Conservation (phyloP, 2,329 filamentous ascomycete species). For the Hymenoscyphus linearis region DNA sequence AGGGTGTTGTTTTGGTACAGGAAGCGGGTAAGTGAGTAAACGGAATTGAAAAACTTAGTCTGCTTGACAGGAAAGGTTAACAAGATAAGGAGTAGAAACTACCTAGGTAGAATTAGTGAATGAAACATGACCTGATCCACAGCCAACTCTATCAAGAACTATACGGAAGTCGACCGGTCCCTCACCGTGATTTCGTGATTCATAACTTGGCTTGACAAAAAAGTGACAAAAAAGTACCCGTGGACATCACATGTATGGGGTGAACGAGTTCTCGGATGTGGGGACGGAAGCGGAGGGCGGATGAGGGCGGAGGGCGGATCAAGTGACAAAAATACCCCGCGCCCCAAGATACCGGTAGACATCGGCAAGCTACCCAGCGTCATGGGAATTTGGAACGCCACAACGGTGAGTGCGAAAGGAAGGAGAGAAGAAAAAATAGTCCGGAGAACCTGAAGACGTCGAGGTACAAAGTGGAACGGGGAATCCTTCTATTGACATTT, state of each 20-base stretch:
- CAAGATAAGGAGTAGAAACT: neutral
- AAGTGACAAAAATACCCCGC: neutral
- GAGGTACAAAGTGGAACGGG: conserved; percentile 16
- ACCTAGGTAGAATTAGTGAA: neutral
- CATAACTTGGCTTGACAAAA: neutral
- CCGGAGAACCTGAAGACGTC: neutral
- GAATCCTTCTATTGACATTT: neutral
- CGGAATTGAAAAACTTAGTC: neutral
- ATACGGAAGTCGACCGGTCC: neutral
- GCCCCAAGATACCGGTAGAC: neutral
- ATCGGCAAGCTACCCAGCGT: neutral
- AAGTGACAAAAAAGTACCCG: too few relatives aligned
- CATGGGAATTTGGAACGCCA: neutral
- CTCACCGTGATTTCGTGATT: neutral
- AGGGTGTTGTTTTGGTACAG: neutral
- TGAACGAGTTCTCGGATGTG: neutral
- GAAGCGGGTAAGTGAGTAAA: neutral
- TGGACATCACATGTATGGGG: neutral
- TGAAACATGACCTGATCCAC: neutral
- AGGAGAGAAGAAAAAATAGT: neutral
- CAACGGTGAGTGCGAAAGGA: neutral
- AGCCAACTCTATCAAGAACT: neutral
- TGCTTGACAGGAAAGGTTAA: neutral
- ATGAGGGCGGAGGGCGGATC: neutral
- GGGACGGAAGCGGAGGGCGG: neutral